Evolutionary conservation across 768 basidiomycete species (phyloP).

Genomic region (Phylloporus arenicola): DNA sequence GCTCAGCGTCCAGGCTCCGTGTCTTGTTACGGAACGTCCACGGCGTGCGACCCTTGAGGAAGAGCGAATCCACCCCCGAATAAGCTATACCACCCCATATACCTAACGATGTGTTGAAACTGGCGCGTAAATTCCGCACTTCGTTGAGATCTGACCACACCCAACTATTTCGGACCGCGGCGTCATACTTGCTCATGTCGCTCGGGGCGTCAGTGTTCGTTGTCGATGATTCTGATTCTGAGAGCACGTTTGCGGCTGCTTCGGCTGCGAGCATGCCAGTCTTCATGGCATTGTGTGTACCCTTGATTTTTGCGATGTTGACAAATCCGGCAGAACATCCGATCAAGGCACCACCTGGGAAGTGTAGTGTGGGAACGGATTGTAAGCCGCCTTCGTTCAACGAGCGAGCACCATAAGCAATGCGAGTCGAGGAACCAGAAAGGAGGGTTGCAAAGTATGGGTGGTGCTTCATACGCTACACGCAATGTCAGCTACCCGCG

Average conservation of each 20-base stretch:
- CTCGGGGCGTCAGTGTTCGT: constrained; percentile 21
- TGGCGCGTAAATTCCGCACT: constrained; percentile 87
- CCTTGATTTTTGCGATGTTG: constrained; percentile 97
- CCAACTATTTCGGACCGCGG: constrained; percentile 70
- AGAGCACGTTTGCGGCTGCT: constrained; percentile 64
- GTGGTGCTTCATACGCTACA: constrained; percentile 90
- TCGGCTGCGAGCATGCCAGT: constrained; percentile 97
- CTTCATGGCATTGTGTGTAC: constrained; percentile 99
- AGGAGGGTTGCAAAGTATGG: constrained; percentile 84
- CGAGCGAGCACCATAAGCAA: constrained; percentile 87
- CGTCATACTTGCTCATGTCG: constrained; percentile 73
- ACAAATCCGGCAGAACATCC: constrained; percentile 96
- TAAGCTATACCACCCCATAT: constrained; percentile 85
- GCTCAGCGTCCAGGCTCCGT: constrained; percentile 53
- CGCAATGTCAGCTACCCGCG: constrained; percentile 3
- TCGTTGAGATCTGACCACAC: constrained; percentile 81
- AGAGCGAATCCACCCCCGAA: constrained; percentile 80
- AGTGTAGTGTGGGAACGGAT: constrained; percentile 78
- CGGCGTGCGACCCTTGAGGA: constrained; percentile 80
- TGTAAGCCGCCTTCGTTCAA: constrained; percentile 94
- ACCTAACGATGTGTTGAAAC: constrained; percentile 76
- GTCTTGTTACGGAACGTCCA: constrained; percentile 83
- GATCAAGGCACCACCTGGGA: constrained; percentile 91
- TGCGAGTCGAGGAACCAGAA: constrained; percentile 60
- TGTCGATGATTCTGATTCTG: constrained; percentile 16